Evolutionary conservation across 2,329 filamentous ascomycete species (phyloP), one percentile per base, ranked within the genome.

Genomic region (Aspergillus ruber): DNA sequence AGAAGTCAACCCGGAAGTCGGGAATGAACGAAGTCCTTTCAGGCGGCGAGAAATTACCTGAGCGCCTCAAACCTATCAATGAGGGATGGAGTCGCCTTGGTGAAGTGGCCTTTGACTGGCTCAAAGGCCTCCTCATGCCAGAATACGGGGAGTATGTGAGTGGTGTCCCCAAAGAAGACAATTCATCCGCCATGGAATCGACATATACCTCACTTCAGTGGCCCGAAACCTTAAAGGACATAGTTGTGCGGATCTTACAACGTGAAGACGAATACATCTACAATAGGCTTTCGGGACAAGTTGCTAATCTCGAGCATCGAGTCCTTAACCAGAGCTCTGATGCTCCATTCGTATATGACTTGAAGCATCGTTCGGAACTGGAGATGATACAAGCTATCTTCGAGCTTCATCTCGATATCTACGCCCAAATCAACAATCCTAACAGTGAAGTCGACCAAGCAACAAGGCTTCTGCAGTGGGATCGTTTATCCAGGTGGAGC

Each of bases 381-480:
- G 78, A 81, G 43, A 74, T 83, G 61, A 67, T 77, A 1, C 74
- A 86, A 59, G 75, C 76, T 2, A 66, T 86, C 3, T 85, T 83
- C 54, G 84, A 87, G 61, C 66, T 86, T 27, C 83, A 86, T 57
- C 71, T 86, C 5, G 83, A 86, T 57, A 71, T 84, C 7, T 84
- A 82, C 60, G 77, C 77, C 5, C 68, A 78, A n/a, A 80, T 84
- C 55, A 83, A 79, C 43, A 78, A 78, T 52, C 76, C 80, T 0
- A 76, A 75, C 53, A 83, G 77, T 54, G 74, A 79, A 20, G 74
- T 81, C 5, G 74, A 79, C 49, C 57, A 66, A 25, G 69, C 68
- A 4, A 79, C 74, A n/a, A 73, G 77, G 32, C 59, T 70, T 4
- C 52, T 74, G 7, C 81, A 85, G 56, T 74, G 73, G 45, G 78